Conservation (phyloP, 1,284 basidiomycete genomes). For the Mrakiaceae sp. region DNA sequence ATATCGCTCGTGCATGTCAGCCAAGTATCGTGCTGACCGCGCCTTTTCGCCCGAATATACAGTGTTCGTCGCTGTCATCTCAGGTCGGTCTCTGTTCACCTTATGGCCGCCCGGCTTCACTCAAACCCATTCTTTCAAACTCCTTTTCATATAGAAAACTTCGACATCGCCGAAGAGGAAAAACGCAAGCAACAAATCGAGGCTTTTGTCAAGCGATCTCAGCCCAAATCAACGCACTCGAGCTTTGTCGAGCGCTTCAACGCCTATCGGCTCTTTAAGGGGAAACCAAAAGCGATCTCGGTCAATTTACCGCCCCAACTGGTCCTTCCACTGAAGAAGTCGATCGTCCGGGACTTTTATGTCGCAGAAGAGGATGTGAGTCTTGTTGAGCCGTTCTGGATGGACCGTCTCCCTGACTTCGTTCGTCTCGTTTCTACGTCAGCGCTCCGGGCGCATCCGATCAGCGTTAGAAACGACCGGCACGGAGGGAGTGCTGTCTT, state of each 20-base stretch:
- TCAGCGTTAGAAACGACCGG: background rate
- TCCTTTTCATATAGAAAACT: slow-evolving; percentile 47
- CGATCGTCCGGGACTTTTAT: slow-evolving; percentile 47
- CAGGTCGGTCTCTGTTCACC: slow-evolving; percentile 2
- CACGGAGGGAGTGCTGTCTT: slow-evolving; percentile 6
- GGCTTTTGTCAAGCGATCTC: slow-evolving; percentile 38
- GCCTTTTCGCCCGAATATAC: background rate
- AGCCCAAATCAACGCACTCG: slow-evolving; percentile 36
- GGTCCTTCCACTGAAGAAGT: slow-evolving; percentile 63
- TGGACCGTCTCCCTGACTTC: background rate
- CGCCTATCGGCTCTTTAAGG: slow-evolving; percentile 72
- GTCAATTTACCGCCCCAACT: slow-evolving; percentile 59
- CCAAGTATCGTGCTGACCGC: background rate
- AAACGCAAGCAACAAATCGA: slow-evolving; percentile 75
- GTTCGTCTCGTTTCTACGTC: too few relatives aligned
- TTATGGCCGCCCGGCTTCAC: too few relatives aligned
- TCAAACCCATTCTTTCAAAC: too few relatives aligned
- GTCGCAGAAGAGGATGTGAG: slow-evolving; percentile 1
- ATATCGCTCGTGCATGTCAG: background rate
- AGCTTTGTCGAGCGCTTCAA: slow-evolving; percentile 70
- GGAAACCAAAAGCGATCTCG: slow-evolving; percentile 59
- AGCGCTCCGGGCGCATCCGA: background rate
- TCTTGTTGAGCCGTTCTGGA: background rate
- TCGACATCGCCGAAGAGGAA: slow-evolving; percentile 74
- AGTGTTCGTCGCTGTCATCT: background rate